Evolutionary conservation across 164 flowering plant species (phyloP), one percentile per base, ranked within the genome.

Genomic region (Liriodendron chinense): DNA sequence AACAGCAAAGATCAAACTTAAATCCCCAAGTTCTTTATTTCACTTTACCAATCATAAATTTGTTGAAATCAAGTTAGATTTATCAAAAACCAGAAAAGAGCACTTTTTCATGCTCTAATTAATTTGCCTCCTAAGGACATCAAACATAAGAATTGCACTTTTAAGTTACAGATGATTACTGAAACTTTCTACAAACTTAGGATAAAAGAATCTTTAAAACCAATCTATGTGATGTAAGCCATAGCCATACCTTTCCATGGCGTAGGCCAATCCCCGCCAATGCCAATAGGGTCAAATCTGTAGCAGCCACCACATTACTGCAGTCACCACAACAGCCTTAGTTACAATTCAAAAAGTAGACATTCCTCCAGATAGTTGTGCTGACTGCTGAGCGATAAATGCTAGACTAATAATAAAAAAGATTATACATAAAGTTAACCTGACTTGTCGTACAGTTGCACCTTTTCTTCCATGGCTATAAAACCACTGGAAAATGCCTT

Each of bases 251-350:
- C 97, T 93, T 96, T 73, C 83, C 78, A 67, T 90, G 84, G 67
- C 67, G 94, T 76, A 93, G 76, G 76, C 99, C 99, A 80, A 93
- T 88, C 71, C 99, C 99, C 14, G 99, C 94, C 85, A 96, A 82
- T 71, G 99, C 92, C 82, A 96, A 81, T 64, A 96, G 85, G 28
- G 99, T 96, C 78, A 90, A 73, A 87, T 96, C 99, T 62, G 99
- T 91, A 53, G 96, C 96, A 80, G 99, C 99, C 72, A 93, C 97
- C 65, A 93, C 99, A 88, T 96, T 96, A 82, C 99, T 96, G 92
- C 88, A 89, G 25, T 73, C 74, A 86, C 67, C 71, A 79, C 72
- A 43, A 56, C 62, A 63, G 61, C 9, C 71, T 75, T 28, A 59
- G n/a, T 53, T 49, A 69, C 48, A 47, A 21, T 69, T 18, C 53